These are phyloP conservation scores for Rhodamnia rubescens DNA, from an alignment of 345 rosid species.

Conservation along the genomic window DNA sequence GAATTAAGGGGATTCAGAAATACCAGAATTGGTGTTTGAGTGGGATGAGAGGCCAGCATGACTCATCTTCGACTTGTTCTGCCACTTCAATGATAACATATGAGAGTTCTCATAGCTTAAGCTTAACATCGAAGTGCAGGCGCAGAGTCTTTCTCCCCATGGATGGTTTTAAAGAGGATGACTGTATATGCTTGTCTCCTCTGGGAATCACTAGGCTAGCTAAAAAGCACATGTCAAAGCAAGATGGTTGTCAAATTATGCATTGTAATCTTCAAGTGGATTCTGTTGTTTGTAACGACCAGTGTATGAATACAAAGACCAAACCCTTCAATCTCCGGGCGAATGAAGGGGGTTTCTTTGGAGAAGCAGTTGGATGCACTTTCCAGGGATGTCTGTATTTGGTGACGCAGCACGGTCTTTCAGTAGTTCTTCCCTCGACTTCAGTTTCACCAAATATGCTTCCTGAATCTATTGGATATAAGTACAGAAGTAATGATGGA, in stretches of 20 bases:
- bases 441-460: conserved; percentile 43
- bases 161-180: conserved; percentile 46
- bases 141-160: conserved; percentile 53
- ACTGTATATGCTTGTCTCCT: conserved; percentile 65
- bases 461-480: conserved; percentile 40
- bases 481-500: conserved; percentile 20
- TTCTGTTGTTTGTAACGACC: conserved; percentile 40
- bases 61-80: conserved; percentile 37
- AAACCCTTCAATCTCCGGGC: conserved; percentile 16
- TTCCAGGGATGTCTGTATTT: conserved; percentile 80
- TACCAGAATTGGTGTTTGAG: conserved; percentile 12
- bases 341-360: conserved; percentile 34
- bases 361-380: conserved; percentile 72
- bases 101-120: conserved; percentile 17
- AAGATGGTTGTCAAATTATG: conserved; percentile 25
- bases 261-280: conserved; percentile 47
- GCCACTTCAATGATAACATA: conserved; percentile 27
- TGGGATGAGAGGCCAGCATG: conserved; percentile 17
- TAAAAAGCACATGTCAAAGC: conserved; percentile 29
- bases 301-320: conserved; percentile 26
- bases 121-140: conserved; percentile 21
- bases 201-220: conserved; percentile 70
- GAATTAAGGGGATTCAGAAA: conserved; percentile 13
- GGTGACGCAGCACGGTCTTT: conserved; percentile 72
- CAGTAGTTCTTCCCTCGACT: conserved; percentile 79